A percentile compares a stretch with the other conserved stretches of the same genome.
These are phyloP conservation scores for Moniliophthora roreri DNA, from an alignment of 1,284 basidiomycete genomes.

Conservation along the genomic window DNA sequence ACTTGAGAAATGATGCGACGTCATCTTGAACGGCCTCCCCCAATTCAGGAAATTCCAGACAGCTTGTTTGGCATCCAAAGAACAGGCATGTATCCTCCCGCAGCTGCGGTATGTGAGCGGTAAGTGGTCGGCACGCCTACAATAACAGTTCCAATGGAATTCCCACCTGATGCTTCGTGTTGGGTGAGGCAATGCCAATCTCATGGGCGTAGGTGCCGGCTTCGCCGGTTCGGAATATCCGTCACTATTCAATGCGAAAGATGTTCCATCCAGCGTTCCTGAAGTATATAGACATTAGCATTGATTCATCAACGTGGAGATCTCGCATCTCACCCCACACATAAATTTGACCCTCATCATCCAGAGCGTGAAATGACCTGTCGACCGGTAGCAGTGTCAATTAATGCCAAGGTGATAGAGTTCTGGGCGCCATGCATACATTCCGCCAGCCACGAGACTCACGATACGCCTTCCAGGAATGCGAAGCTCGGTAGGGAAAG, in stretches of 20 bases:
- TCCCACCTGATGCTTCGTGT: conserved; percentile 63
- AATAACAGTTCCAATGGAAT: conserved; percentile 13
- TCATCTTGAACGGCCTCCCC: conserved; percentile 70
- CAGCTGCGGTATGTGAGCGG: conserved; percentile 44
- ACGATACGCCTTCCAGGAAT: conserved; percentile 69
- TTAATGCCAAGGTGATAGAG: conserved; percentile 3
- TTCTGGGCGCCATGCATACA: conserved; percentile 51
- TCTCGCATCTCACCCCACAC: conserved; percentile 69
- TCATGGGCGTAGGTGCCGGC: conserved; percentile 49
- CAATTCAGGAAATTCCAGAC: conserved; percentile 77
- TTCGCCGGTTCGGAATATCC: conserved; percentile 59
- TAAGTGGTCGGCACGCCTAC: background rate
- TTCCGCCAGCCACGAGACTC: conserved; percentile 75
- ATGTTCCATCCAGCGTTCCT: conserved; percentile 65
- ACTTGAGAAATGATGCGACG: conserved; percentile 47
- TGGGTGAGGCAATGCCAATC: conserved; percentile 52
- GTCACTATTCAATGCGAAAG: conserved; percentile 41
- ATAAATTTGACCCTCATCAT: conserved; percentile 70
- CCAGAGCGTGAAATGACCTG: conserved; percentile 81
- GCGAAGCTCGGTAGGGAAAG: conserved; percentile 60
- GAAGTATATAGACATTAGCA: conserved; percentile 6
- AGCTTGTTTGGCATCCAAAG: conserved; percentile 53
- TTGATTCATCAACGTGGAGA: conserved; percentile 9
- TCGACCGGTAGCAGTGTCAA: conserved; percentile 1
- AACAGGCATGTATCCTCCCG: conserved; percentile 70